A percentile compares a stretch with the other conserved stretches of the same genome.
Evolutionary conservation across 768 basidiomycete species (phyloP).

Genomic region (Lactifluus echinatus): DNA sequence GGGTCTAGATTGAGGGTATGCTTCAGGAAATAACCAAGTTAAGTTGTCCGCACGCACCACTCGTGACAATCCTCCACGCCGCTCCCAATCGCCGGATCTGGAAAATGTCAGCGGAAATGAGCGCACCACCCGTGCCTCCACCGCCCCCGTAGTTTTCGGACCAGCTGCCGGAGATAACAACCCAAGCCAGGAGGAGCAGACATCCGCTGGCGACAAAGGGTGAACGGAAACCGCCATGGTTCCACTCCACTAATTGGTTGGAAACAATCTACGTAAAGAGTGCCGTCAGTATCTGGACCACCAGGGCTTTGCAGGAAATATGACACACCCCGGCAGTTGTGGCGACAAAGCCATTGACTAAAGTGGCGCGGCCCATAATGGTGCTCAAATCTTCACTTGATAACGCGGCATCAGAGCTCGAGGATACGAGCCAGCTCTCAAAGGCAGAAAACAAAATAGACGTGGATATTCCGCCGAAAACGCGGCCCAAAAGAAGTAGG

Average conservation of each 20-base stretch:
- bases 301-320: background rate
- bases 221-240: conserved; percentile 40
- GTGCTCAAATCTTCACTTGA: conserved; percentile 50
- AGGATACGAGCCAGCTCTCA: conserved; percentile 69
- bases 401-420: conserved; percentile 43
- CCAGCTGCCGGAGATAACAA: conserved; percentile 53
- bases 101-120: conserved; percentile 32
- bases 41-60: conserved; percentile 6
- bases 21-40: background rate
- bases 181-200: conserved; percentile 45
- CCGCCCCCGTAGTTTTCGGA: conserved; percentile 59
- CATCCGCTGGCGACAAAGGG: conserved; percentile 61
- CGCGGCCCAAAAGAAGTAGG: conserved; percentile 51
- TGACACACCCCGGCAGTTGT: conserved; percentile 53
- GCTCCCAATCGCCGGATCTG: conserved; percentile 45
- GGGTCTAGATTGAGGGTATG: conserved; percentile 36
- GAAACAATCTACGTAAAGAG: conserved; percentile 6
- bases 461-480: conserved; percentile 64
- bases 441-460: conserved; percentile 71
- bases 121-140: conserved; percentile 21
- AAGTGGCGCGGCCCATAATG: conserved; percentile 66
- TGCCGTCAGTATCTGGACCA: background rate
- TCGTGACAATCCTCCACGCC: conserved; percentile 47
- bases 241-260: conserved; percentile 50
- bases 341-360: conserved; percentile 67